These are phyloP conservation scores for Mercurialis annua DNA, from an alignment of 345 rosid genomes.

Conservation along the genomic window DNA sequence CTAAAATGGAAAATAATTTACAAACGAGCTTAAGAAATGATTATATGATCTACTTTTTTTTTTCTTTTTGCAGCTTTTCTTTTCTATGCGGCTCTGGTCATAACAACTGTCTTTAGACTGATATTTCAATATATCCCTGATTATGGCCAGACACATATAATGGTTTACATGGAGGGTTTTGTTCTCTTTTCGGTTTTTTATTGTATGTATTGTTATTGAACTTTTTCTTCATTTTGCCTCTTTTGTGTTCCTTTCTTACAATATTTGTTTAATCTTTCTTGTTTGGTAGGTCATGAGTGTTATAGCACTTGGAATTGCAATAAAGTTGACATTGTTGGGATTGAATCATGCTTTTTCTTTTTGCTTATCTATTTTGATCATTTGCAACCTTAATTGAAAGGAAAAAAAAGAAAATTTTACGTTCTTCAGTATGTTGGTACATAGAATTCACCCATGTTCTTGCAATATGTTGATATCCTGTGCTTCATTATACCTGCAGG, in stretches of 20 bases:
- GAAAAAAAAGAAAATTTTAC: too few species aligned
- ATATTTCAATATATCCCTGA: constrained; percentile 65
- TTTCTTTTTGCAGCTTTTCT: constrained; percentile 79
- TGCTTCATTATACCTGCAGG: constrained; percentile 54
- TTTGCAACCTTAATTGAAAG: too few species aligned
- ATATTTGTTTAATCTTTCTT: not conserved
- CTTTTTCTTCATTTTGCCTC: constrained; percentile 6
- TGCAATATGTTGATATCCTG: not conserved
- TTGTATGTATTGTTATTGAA: constrained; percentile 52
- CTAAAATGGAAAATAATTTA: not conserved
- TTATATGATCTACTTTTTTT: not conserved
- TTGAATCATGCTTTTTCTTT: too few species aligned
- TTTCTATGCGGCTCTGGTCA: constrained; percentile 69
- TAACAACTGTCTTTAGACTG: constrained; percentile 64
- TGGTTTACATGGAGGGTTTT: constrained; percentile 92
- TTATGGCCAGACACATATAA: constrained; percentile 92
- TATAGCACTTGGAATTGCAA: constrained; percentile 42
- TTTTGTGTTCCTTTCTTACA: not conserved
- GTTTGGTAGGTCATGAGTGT: constrained; percentile 44
- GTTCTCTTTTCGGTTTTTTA: constrained; percentile 93
- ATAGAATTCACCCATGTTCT: not conserved
- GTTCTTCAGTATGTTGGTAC: too few species aligned
- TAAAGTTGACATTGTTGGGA: constrained; percentile 40
- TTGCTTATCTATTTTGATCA: too few species aligned
- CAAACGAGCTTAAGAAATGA: not conserved